Base-by-base conservation (phyloP, 2,329 filamentous ascomycete genomes). In the Aureobasidium zeae region DNA sequence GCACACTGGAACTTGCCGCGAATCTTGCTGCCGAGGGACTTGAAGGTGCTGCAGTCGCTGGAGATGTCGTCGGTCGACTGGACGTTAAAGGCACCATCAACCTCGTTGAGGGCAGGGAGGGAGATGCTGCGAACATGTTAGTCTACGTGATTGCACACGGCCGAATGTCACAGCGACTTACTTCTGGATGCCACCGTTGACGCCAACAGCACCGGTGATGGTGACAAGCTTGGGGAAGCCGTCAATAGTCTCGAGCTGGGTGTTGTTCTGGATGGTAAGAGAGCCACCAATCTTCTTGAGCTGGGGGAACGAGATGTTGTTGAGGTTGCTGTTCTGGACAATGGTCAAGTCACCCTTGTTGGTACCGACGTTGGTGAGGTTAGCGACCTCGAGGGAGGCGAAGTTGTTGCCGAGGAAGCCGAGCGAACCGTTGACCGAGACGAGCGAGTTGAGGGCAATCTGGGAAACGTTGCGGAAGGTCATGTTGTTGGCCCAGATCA, bases 221-320 rank as follows among this genome's bases (percentile, higher is more conserved):
- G 69, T 75, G 59, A 75, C 60, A 20, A 98, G 75, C 51, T 70
- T 61, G 49, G 74, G 72, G 67, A 96, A 83, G 24, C 77, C 77
- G 51, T 74, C 65, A 45, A 95, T 71, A 48, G 68, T 61, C 45
- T 65, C 55, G 24, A 95, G 74, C 45, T 71, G 69, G 49, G 86
- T 85, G 80, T 96, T 95, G 77, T 94, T 94, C 66, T 84, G 81
- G 59, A 98, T 77, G 55, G 83, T 79, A 62, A 94, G 76, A 62
- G 83, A 86, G 68, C 86, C 88, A 53, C 75, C 77, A 57, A 94
- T 74, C 44, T 67, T 73, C 52, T 70, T 73, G 33, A 96, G 72
- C 16, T 60, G 34, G 35, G 83, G 80, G 66, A 94, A 75, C 48
- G 81, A 79, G 65, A 95, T 72, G 75, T 94, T 94, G 61, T 68